These are phyloP conservation scores for Leccinum broughii DNA, from an alignment of 768 basidiomycete genomes.

Conservation along the genomic window DNA sequence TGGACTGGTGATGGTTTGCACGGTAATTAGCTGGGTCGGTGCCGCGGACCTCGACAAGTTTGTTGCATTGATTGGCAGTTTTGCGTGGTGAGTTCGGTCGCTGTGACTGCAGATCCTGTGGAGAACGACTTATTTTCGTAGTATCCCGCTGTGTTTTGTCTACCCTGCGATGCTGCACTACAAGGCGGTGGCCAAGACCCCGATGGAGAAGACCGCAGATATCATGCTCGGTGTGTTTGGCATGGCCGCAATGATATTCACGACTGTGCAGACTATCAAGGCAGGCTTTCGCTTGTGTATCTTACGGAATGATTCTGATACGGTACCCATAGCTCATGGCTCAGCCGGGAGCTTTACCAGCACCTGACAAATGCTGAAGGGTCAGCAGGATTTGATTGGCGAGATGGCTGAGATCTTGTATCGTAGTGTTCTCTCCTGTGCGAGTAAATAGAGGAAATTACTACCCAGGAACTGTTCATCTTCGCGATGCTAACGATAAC, in stretches of 20 bases:
- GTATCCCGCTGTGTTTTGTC: conserved; percentile 90
- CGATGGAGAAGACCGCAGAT: conserved; percentile 64
- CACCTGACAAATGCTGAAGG: conserved; percentile 36
- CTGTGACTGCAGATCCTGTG: background rate
- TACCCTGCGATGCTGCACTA: conserved; percentile 95
- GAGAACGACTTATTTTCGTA: conserved; percentile 33
- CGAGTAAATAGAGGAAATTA: conserved; percentile 13
- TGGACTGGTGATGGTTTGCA: conserved; percentile 72
- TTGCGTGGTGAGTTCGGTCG: conserved; percentile 72
- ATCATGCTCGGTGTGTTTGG: conserved; percentile 79
- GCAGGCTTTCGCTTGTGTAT: conserved; percentile 34
- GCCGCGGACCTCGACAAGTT: conserved; percentile 94
- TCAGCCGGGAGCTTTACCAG: conserved; percentile 41
- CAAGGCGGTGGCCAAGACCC: conserved; percentile 77
- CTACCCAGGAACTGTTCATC: conserved; percentile 15
- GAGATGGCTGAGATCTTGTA: conserved; percentile 15
- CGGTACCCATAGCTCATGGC: conserved; percentile 54
- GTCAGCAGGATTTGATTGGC: conserved; percentile 4
- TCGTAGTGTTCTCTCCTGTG: conserved; percentile 8
- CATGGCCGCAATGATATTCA: conserved; percentile 67
- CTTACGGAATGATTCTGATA: conserved; percentile 13
- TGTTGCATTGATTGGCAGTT: conserved; percentile 89
- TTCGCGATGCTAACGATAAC: conserved; percentile 12
- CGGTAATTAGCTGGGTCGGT: conserved; percentile 78
- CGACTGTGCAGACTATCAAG: conserved; percentile 74